phyloP scores from a whole-genome alignment of 2,329 filamentous ascomycete species.

The Epichloe hybrida region DNA sequence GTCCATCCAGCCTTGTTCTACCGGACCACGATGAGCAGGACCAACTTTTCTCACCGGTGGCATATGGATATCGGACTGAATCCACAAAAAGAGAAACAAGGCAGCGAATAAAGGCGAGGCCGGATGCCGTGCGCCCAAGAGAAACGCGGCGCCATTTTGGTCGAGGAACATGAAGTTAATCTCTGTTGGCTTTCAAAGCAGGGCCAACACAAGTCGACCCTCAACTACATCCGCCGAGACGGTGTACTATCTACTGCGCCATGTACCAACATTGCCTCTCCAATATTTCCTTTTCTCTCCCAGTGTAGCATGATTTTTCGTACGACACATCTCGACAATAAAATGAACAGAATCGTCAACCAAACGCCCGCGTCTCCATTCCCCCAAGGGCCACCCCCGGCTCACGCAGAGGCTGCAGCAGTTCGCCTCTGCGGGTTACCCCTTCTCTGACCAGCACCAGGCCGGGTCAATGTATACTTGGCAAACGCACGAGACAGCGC shows the following conservation, averaged over 20 bases:
- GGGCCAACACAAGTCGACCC: no score
- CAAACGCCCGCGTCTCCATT: neutral
- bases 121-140: neutral
- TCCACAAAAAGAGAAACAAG: neutral
- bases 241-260: neutral
- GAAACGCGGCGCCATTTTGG: no score
- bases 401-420: conserved; percentile 1
- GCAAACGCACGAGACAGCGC: conserved; percentile 86
- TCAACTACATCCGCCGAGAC: no score
- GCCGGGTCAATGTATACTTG: conserved; percentile 63
- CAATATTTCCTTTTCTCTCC: neutral
- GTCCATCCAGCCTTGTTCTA: no score
- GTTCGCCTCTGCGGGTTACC: conserved; percentile 4
- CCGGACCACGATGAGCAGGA: no score
- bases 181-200: no score
- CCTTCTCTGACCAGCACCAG: conserved; percentile 21
- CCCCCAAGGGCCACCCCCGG: neutral
- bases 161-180: no score
- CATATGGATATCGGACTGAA: neutral
- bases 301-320: neutral
- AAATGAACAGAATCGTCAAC: neutral
- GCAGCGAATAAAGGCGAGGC: neutral
- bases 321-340: neutral
- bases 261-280: no score
- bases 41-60: no score